Percentiles rank a stretch among this genome's conserved stretches.
phyloP scores from a whole-genome alignment of 73 alveolate species.

The Urostyla sp. region DNA sequence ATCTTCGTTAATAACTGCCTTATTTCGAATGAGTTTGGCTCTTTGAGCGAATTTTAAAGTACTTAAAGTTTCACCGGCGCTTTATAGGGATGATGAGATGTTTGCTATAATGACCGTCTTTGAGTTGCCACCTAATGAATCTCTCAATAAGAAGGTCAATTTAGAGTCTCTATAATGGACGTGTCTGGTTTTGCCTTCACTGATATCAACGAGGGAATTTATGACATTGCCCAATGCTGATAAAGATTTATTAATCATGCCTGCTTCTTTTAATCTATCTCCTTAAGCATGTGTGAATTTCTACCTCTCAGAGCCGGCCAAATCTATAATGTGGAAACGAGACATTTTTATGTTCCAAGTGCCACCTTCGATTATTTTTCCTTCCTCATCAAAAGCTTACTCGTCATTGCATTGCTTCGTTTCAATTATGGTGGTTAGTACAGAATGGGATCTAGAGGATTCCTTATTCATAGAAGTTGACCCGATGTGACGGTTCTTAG shows the following conservation, averaged over 20 bases:
- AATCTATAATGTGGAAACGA: constrained; percentile 94
- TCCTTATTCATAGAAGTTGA: constrained; percentile 89
- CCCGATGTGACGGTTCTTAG: constrained; percentile 85
- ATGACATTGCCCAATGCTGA: constrained; percentile 96
- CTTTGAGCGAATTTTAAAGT: constrained; percentile 94
- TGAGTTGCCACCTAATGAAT: constrained; percentile 91
- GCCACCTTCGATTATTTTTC: constrained; percentile 62
- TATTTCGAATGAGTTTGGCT: constrained; percentile 84
- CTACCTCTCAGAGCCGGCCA: constrained; percentile 98
- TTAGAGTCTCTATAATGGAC: constrained; percentile 92
- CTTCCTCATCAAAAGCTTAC: too few species aligned
- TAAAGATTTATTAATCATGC: constrained; percentile 94
- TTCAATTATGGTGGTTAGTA: constrained; percentile 78
- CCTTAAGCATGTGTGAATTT: constrained; percentile 91
- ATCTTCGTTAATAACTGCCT: constrained; percentile 87
- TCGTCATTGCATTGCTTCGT: constrained; percentile 64
- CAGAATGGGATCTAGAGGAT: constrained; percentile 94
- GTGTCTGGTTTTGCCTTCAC: constrained; percentile 82
- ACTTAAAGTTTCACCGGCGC: constrained; percentile 91
- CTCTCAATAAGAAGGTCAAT: constrained; percentile 83
- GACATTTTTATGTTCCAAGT: constrained; percentile 61
- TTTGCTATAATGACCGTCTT: constrained; percentile 90
- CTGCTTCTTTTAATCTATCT: constrained; percentile 97
- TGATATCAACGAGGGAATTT: constrained; percentile 81
- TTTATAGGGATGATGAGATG: constrained; percentile 72